These are phyloP conservation scores for Arabis hirsuta DNA, from an alignment of 345 rosid species.

Conservation along the genomic window DNA sequence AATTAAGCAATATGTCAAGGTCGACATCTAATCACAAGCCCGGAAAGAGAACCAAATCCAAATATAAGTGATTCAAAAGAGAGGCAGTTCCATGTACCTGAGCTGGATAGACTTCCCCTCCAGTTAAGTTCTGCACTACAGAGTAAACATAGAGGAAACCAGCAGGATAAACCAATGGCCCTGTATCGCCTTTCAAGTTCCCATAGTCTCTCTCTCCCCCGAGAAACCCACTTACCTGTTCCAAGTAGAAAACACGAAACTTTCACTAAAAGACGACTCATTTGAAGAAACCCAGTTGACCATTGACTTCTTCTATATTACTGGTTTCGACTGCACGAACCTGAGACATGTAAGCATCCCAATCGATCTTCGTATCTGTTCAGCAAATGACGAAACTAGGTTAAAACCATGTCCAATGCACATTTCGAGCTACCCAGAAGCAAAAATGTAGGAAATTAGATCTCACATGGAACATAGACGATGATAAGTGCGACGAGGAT, in stretches of 20 bases:
- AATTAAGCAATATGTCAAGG: not conserved
- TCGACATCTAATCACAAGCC: not conserved
- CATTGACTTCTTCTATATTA: not conserved
- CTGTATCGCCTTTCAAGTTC: slow-evolving; percentile 91
- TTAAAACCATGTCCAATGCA: not conserved
- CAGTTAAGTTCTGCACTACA: slow-evolving; percentile 69
- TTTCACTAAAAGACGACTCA: slow-evolving; percentile 7
- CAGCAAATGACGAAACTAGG: not conserved
- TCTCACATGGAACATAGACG: slow-evolving; percentile 83
- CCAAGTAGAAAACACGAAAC: slow-evolving; percentile 6
- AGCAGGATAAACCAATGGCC: slow-evolving; percentile 95
- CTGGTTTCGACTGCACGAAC: slow-evolving; percentile 41
- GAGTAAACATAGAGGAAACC: slow-evolving; percentile 93
- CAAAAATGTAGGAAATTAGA: slow-evolving; percentile 11
- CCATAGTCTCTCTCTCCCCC: slow-evolving; percentile 89
- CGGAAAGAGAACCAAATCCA: not conserved
- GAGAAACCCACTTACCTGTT: slow-evolving; percentile 85
- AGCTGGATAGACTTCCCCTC: slow-evolving; percentile 73
- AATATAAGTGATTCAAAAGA: not conserved
- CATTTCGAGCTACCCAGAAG: not conserved
- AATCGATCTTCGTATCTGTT: slow-evolving; percentile 95
- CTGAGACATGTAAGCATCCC: slow-evolving; percentile 99
- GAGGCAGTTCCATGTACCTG: slow-evolving; percentile 55
- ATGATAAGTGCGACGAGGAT: slow-evolving; percentile 73
- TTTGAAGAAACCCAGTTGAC: slow-evolving; percentile 7